These are phyloP conservation scores for Moricandia moricandioides DNA, from an alignment of 345 rosid genomes.

Conservation along the genomic window DNA sequence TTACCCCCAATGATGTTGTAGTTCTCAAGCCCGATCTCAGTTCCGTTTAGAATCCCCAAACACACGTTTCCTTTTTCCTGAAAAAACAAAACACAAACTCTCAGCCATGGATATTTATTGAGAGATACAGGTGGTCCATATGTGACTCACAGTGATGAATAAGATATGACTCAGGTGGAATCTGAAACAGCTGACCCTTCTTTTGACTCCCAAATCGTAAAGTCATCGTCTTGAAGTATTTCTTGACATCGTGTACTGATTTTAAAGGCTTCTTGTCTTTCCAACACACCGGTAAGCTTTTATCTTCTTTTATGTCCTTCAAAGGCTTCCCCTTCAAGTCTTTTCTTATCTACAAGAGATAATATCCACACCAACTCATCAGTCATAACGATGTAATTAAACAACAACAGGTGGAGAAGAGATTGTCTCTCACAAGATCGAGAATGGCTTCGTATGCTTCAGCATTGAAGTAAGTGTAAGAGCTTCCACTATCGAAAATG, in stretches of 20 bases:
- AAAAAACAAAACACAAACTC: background rate
- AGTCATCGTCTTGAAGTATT: constrained; percentile 56
- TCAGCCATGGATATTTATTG: background rate
- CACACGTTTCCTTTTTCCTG: constrained; percentile 79
- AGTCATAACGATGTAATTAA: background rate
- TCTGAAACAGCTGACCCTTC: constrained; percentile 48
- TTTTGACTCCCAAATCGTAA: constrained; percentile 50
- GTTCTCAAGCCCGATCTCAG: constrained; percentile 48
- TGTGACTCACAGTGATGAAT: constrained; percentile 65
- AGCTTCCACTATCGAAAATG: constrained; percentile 88
- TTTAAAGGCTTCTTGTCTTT: constrained; percentile 59
- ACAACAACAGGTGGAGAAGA: background rate
- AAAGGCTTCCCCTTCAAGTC: constrained; percentile 48
- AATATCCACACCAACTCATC: background rate
- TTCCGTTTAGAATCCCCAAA: constrained; percentile 74
- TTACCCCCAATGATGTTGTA: constrained; percentile 69
- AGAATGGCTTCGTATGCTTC: constrained; percentile 48
- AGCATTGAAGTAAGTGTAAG: constrained; percentile 71
- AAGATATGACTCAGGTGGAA: constrained; percentile 74
- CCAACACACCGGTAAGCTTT: constrained; percentile 81
- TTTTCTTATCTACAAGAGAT: constrained; percentile 26
- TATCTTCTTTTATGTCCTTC: constrained; percentile 50
- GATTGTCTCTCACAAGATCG: constrained; percentile 52
- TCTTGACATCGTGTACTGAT: constrained; percentile 47
- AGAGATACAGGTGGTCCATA: background rate